Percentiles rank a stretch among this genome's conserved stretches.
These are phyloP conservation scores for Brassica carinata DNA, from an alignment of 345 rosid genomes.

Conservation along the genomic window DNA sequence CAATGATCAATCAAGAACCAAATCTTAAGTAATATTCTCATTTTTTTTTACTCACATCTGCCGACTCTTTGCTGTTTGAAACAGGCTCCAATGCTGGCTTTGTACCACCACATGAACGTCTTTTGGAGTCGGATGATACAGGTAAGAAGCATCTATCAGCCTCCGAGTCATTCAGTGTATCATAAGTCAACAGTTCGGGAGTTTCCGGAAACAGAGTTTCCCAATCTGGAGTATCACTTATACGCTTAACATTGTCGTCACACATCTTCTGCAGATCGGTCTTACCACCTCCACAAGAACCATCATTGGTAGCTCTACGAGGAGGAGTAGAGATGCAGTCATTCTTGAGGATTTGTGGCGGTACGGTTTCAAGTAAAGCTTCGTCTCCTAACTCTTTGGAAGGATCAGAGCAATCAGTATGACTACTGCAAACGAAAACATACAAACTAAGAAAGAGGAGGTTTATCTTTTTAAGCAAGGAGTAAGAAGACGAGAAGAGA, in stretches of 20 bases:
- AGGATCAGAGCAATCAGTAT: constrained; percentile 39
- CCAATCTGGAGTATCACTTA: constrained; percentile 49
- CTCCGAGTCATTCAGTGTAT: constrained; percentile 56
- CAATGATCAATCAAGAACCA: not conserved
- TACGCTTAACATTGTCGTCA: constrained; percentile 33
- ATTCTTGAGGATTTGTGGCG: constrained; percentile 47
- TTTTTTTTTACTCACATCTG: constrained; percentile 15
- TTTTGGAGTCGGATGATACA: constrained; percentile 40
- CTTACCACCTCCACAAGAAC: constrained; percentile 35
- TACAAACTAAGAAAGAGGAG: not conserved
- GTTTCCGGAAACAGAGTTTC: constrained; percentile 38
- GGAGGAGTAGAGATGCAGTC: constrained; percentile 52
- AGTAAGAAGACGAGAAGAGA: not conserved
- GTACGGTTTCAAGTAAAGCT: constrained; percentile 55
- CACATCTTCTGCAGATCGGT: constrained; percentile 32
- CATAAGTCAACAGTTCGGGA: constrained; percentile 2
- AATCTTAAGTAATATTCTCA: not conserved
- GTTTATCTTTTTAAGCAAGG: not conserved
- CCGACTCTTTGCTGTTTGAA: not conserved
- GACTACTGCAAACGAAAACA: constrained; percentile 30
- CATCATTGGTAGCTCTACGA: constrained; percentile 31
- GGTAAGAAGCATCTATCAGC: constrained; percentile 54
- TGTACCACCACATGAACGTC: constrained; percentile 39
- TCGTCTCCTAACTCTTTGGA: constrained; percentile 40
- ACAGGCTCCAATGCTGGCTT: constrained; percentile 19